Evolutionary conservation across 306 rosid genomes (phyloP).

Genomic region (Sicyos baderoa): DNA sequence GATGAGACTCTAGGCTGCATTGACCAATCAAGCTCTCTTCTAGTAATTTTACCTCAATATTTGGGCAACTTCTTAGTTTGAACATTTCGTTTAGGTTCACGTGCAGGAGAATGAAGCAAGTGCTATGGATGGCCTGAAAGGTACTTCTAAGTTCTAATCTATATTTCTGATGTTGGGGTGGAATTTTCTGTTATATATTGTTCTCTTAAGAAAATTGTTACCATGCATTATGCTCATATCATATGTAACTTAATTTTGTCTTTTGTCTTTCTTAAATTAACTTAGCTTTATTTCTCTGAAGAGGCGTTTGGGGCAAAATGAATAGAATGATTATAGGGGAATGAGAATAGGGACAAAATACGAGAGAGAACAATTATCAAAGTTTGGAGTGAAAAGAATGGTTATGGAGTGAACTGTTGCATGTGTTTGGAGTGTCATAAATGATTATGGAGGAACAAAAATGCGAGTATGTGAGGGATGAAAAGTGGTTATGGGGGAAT

Average conservation of each 20-base stretch:
- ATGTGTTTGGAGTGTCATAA: no score
- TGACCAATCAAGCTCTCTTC: not conserved
- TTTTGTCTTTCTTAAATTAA: not conserved
- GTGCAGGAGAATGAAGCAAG: constrained; percentile 64
- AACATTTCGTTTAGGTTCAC: constrained; percentile 55
- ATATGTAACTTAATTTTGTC: not conserved
- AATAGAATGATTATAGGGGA: no score
- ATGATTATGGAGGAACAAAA: no score
- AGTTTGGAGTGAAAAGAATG: no score
- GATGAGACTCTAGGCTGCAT: constrained; percentile 19
- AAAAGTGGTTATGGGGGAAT: no score
- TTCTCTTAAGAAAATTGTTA: constrained; percentile 1
- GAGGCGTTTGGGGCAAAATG: no score
- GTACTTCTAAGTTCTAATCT: constrained; percentile 29
- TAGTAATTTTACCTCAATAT: not conserved
- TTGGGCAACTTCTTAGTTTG: constrained; percentile 23
- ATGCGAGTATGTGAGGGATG: no score
- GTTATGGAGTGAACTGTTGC: no score
- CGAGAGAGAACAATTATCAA: no score
- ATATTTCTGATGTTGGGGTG: constrained; percentile 17
- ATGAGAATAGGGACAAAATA: no score
- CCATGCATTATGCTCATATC: not conserved
- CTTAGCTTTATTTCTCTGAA: not conserved
- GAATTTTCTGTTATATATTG: constrained; percentile 3
- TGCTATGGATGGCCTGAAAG: constrained; percentile 54